A percentile compares a stretch with the other conserved stretches of the same genome.
Evolutionary conservation across 2,329 filamentous ascomycete genomes (phyloP).

Genomic region (Paraphaeosphaeria minitans): DNA sequence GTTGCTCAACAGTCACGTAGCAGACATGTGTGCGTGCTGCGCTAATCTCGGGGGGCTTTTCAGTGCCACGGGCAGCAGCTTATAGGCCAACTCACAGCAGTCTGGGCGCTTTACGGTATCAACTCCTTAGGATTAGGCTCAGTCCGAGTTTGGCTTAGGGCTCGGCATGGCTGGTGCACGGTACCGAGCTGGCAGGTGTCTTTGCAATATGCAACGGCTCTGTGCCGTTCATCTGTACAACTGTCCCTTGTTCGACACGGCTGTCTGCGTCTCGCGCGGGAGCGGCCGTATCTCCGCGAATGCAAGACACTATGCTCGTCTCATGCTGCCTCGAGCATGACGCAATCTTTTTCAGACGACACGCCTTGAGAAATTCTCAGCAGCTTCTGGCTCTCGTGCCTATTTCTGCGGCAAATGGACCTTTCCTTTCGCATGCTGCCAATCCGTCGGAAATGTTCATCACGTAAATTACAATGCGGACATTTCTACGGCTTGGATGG

Average conservation of each 20-base stretch:
- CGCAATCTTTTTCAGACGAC: constrained; percentile 31
- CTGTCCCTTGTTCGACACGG: constrained; percentile 21
- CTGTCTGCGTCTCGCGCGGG: constrained; percentile 37
- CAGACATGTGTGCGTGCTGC: not conserved
- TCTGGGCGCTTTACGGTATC: not conserved
- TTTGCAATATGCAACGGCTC: constrained; percentile 12
- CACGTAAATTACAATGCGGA: constrained; percentile 4
- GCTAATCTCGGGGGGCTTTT: constrained; percentile 1
- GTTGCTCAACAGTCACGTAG: not conserved
- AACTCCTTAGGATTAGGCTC: not conserved
- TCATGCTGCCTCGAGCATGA: constrained; percentile 32
- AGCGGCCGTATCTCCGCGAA: constrained; percentile 39
- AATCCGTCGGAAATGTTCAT: not conserved
- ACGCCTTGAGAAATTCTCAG: constrained; percentile 11
- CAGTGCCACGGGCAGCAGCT: not conserved
- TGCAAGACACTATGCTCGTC: constrained; percentile 34
- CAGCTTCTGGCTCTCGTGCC: not conserved
- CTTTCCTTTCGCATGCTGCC: not conserved
- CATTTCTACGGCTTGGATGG: not conserved
- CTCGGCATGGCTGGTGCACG: constrained; percentile 4
- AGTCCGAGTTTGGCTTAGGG: not conserved
- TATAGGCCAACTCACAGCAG: constrained; percentile 2
- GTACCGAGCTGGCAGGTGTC: constrained; percentile 11
- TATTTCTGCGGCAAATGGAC: not conserved
- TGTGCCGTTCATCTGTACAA: constrained; percentile 19